A percentile compares a stretch with the other conserved stretches of the same genome.
Conservation (phyloP, 352 stramenopile species). For the Aphanomyces cochlioides region DNA sequence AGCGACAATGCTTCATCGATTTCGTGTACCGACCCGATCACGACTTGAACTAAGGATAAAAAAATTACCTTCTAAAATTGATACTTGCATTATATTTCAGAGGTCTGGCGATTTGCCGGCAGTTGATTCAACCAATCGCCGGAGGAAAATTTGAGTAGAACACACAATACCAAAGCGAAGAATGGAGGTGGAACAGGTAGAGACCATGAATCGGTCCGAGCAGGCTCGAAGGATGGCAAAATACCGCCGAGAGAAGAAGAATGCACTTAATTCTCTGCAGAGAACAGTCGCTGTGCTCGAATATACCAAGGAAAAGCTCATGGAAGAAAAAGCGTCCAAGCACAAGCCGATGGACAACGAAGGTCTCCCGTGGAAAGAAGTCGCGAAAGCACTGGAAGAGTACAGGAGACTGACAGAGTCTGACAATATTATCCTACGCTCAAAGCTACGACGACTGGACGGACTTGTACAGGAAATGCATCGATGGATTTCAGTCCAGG, state of each 20-base stretch:
- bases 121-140: no score
- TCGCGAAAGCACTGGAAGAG: neutral
- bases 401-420: neutral
- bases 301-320: neutral
- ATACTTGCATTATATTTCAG: no score
- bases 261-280: neutral
- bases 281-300: neutral
- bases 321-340: constrained; percentile 1
- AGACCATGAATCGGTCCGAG: neutral
- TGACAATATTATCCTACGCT: neutral
- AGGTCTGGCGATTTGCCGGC: no score
- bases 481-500: neutral
- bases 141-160: no score
- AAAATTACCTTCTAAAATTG: no score
- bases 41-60: no score
- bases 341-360: neutral
- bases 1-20: no score
- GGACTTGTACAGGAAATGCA: neutral
- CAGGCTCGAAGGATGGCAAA: neutral
- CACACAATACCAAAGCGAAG: no score
- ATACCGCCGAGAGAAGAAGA: neutral
- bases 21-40: no score
- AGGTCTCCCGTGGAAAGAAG: constrained; percentile 3
- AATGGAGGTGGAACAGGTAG: no score
- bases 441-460: neutral